Base-by-base conservation (phyloP, 2,329 filamentous ascomycete genomes). In the Mycosphaerella arachidis region DNA sequence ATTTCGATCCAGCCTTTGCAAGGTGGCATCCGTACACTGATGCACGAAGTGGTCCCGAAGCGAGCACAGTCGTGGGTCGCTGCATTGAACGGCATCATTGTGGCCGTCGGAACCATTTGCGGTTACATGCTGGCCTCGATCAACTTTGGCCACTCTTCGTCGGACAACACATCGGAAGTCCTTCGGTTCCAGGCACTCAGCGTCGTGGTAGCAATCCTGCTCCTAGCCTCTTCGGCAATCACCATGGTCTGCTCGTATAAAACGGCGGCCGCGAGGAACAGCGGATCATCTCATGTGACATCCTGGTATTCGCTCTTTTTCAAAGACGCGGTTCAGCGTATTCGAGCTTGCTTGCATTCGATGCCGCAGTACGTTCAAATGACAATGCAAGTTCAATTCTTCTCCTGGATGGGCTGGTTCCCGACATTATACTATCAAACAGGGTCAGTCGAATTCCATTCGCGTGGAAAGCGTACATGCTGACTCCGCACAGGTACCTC, bases 1-100 rank as follows among this genome's bases (percentile, higher is more conserved):
- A 35, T 56, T 27, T 56, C 53, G n/a, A 46, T 48, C 12, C 53
- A 56, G 4, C 53, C 53, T 3, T 13, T 48, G 18, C 53, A 56
- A 56, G 53, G 53, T 10, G 53, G 53, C 3, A 46, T 56, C 3
- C 27, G 40, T 7, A 56, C 53, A 0, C 20, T 56, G 4, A 20
- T 56, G 40, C 53, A 48, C n/a, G 40, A 18, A 43, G 40, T 43
- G 40, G 40, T 43, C 3, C 40, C 40, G 4, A n/a, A n/a, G 13
- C 16, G 40, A 18, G 40, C 40, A 7, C 40, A 43, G 40, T 43
- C 40, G 4, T 43, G 40, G 40, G n/a, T 18, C 16, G 40, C 40
- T n/a, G 40, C 8, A 18, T 43, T 43, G 40, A 43, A 43, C 18
- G 40, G 40, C 40, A 43, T 43, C 40, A 18, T 43, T 43, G 40